A percentile compares a stretch with the other conserved stretches of the same genome.
Conservation (phyloP, 805 yeast species). For the Suhomyces sp. region DNA sequence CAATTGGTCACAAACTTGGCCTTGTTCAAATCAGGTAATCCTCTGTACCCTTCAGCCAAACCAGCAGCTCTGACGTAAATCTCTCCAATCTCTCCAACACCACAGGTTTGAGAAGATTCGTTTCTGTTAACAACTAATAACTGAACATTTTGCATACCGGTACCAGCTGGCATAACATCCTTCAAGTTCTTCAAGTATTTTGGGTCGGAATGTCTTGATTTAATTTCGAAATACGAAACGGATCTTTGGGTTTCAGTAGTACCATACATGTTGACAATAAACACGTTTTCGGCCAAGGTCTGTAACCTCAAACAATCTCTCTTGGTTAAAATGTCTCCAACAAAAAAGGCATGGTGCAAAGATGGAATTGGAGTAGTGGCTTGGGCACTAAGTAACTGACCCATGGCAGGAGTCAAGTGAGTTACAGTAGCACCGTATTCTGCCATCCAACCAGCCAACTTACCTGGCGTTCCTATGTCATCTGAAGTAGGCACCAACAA, state of each 20-base stretch:
- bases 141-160: slow-evolving; percentile 95
- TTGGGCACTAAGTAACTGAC: slow-evolving; percentile 93
- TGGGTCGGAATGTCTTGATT: slow-evolving; percentile 66
- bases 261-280: slow-evolving; percentile 97
- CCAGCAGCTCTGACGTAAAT: slow-evolving; percentile 98
- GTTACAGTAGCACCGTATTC: slow-evolving; percentile 90
- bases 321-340: slow-evolving; percentile 95
- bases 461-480: slow-evolving; percentile 98
- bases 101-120: slow-evolving; percentile 87
- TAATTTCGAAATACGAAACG: slow-evolving; percentile 89
- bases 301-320: slow-evolving; percentile 95
- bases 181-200: slow-evolving; percentile 77
- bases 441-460: slow-evolving; percentile 96
- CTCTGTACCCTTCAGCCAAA: slow-evolving; percentile 92
- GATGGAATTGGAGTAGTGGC: slow-evolving; percentile 83
- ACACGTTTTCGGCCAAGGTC: slow-evolving; percentile 83
- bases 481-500: slow-evolving; percentile 91
- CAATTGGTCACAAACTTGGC: slow-evolving; percentile 89
- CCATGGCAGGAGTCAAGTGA: slow-evolving; percentile 99
- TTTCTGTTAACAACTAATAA: slow-evolving; percentile 88
- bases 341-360: slow-evolving; percentile 95
- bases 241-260: slow-evolving; percentile 99
- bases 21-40: slow-evolving; percentile 81
- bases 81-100: slow-evolving; percentile 98
- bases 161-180: slow-evolving; percentile 98